Evolutionary conservation across 2,329 filamentous ascomycete genomes (phyloP).

Genomic region (Diaporthe caulivora): DNA sequence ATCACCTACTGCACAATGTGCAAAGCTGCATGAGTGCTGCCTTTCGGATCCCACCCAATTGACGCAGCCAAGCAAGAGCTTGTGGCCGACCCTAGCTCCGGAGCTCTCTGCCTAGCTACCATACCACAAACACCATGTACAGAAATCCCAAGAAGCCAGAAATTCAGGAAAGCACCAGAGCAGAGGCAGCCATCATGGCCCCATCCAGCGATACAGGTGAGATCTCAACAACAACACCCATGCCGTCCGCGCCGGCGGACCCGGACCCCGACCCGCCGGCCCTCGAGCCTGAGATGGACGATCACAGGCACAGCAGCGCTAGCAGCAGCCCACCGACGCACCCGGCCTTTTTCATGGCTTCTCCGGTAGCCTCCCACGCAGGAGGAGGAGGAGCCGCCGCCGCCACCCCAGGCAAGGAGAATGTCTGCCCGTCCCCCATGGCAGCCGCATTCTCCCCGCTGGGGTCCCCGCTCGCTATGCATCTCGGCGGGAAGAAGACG

Average conservation of each 20-base stretch:
- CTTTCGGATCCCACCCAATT: neutral
- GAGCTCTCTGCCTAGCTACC: constrained; percentile 1
- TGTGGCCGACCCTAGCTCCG: constrained; percentile 4
- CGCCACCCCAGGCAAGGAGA: constrained; percentile 22
- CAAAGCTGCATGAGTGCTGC: neutral
- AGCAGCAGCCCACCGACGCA: constrained; percentile 36
- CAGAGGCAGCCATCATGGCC: constrained; percentile 27
- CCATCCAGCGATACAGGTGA: constrained; percentile 36
- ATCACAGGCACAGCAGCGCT: constrained; percentile 23
- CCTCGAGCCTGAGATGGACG: constrained; percentile 30
- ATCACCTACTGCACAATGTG: neutral
- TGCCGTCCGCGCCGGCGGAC: neutral
- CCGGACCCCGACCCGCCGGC: neutral
- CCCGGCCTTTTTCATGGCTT: constrained; percentile 30
- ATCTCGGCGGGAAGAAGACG: constrained; percentile 11
- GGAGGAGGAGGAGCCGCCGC: neutral
- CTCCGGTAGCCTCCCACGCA: neutral
- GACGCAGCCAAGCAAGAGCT: constrained; percentile 21
- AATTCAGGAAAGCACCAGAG: neutral
- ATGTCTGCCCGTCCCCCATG: constrained; percentile 37
- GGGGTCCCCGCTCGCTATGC: neutral
- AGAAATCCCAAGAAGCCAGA: neutral
- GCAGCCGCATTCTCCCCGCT: constrained; percentile 36
- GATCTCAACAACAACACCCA: constrained; percentile 11
- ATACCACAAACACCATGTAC: neutral